These are phyloP conservation scores for cucumber (Cucumis sativus) DNA, from an alignment of 306 rosid species.

Conservation along the genomic window DNA sequence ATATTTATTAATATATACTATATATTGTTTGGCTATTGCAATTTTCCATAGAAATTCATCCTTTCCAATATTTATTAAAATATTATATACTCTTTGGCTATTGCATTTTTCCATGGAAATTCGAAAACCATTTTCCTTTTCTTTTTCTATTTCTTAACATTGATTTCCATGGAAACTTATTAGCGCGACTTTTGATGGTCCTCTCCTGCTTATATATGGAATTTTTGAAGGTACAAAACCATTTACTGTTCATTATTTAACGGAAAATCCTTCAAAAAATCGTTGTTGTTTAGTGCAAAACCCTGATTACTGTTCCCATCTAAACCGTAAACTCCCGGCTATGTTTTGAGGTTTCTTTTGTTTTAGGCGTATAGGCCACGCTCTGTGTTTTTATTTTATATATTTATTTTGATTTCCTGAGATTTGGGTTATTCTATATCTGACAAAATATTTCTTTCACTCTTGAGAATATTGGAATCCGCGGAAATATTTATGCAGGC, in stretches of 20 bases:
- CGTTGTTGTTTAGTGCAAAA: not conserved
- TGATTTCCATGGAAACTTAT: slow-evolving; percentile 1
- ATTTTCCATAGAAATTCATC: not conserved
- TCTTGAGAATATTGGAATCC: not conserved
- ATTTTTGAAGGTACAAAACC: slow-evolving; percentile 3
- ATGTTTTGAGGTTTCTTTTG: not conserved
- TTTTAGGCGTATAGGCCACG: not conserved
- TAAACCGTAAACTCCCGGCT: not conserved
- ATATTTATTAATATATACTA: not conserved
- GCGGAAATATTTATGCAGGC: not conserved
- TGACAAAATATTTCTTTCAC: not conserved
- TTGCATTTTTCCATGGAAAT: not conserved
- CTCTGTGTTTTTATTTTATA: not conserved
- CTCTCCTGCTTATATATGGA: not conserved
- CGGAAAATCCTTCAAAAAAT: not conserved
- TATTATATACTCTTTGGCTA: not conserved
- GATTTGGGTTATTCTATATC: slow-evolving; percentile 3
- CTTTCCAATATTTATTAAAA: not conserved
- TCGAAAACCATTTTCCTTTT: not conserved
- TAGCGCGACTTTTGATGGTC: slow-evolving; percentile 8
- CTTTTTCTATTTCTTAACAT: not conserved
- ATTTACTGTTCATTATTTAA: slow-evolving; percentile 4
- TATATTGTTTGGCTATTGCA: not conserved
- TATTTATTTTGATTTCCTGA: not conserved
- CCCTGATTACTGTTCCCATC: not conserved